These are phyloP conservation scores for Colletotrichum caudatum DNA, from an alignment of 2,329 filamentous ascomycete species.

Conservation along the genomic window DNA sequence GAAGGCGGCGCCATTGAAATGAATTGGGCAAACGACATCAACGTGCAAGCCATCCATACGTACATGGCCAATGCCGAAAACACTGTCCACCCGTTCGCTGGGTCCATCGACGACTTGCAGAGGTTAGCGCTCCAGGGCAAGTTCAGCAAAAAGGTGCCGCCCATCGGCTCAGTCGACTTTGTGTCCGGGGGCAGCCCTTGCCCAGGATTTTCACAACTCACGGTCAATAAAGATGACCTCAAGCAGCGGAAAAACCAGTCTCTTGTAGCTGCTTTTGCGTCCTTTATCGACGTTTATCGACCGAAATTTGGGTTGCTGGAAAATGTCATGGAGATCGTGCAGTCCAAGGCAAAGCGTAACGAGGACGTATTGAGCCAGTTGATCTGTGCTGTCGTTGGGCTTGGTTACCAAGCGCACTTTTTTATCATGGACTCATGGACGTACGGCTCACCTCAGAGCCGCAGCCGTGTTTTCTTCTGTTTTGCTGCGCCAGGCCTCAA, in stretches of 20 bases:
- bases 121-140: constrained; percentile 64
- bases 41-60: constrained; percentile 73
- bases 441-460: constrained; percentile 73
- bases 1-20: constrained; percentile 76
- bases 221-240: constrained; percentile 65
- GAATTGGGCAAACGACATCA: constrained; percentile 76
- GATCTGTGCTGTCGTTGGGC: constrained; percentile 76
- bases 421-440: constrained; percentile 77
- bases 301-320: constrained; percentile 82
- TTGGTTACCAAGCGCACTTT: constrained; percentile 81
- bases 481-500: constrained; percentile 75
- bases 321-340: constrained; percentile 78
- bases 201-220: constrained; percentile 78
- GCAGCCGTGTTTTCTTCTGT: constrained; percentile 76
- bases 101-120: constrained; percentile 79
- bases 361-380: constrained; percentile 80
- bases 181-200: constrained; percentile 82
- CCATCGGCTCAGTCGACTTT: constrained; percentile 73
- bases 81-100: constrained; percentile 68
- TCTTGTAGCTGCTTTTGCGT: constrained; percentile 80
- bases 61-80: constrained; percentile 74
- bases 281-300: constrained; percentile 79
- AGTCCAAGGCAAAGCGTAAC: constrained; percentile 56
- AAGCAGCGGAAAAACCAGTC: constrained; percentile 77
- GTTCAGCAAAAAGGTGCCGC: constrained; percentile 62